phyloP scores from a whole-genome alignment of 208 protist genomes.

The Trichomonas vaginalis region DNA sequence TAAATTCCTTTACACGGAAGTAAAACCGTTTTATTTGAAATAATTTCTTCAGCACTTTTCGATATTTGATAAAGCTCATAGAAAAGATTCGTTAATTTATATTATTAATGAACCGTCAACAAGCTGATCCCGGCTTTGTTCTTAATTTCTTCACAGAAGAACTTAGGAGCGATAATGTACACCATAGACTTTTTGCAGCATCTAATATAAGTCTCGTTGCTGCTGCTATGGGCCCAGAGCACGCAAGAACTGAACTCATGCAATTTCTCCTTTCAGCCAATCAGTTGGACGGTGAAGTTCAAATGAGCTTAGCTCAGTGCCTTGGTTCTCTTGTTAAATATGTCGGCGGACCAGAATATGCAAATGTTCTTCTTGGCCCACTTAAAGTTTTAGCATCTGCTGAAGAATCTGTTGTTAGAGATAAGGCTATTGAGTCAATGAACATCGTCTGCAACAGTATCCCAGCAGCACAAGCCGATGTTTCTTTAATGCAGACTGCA shows the following conservation, averaged over 20 bases:
- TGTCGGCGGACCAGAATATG: constrained; percentile 12
- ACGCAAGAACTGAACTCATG: neutral
- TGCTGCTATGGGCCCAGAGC: constrained; percentile 10
- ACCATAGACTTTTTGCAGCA: neutral
- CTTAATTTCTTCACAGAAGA: constrained; percentile 15
- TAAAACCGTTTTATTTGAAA: no score
- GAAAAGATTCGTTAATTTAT: neutral
- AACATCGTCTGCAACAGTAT: neutral
- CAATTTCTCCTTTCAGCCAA: neutral
- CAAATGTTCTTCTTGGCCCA: constrained; percentile 10
- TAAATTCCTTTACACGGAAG: no score
- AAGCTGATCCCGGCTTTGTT: constrained; percentile 6
- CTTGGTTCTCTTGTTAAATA: neutral
- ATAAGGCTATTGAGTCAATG: constrained; percentile 4
- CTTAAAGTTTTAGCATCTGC: neutral
- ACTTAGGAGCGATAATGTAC: neutral
- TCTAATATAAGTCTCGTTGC: neutral
- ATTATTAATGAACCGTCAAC: neutral
- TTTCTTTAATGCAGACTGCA: neutral
- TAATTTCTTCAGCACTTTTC: no score
- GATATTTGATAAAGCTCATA: neutral
- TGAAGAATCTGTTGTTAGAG: neutral
- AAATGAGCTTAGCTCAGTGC: neutral
- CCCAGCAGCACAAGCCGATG: neutral
- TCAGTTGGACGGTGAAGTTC: constrained; percentile 3